Percentiles rank a stretch among this genome's conserved stretches.
phyloP scores from a whole-genome alignment of 2,329 filamentous ascomycete species.

The Pseudodiploospora longispora region DNA sequence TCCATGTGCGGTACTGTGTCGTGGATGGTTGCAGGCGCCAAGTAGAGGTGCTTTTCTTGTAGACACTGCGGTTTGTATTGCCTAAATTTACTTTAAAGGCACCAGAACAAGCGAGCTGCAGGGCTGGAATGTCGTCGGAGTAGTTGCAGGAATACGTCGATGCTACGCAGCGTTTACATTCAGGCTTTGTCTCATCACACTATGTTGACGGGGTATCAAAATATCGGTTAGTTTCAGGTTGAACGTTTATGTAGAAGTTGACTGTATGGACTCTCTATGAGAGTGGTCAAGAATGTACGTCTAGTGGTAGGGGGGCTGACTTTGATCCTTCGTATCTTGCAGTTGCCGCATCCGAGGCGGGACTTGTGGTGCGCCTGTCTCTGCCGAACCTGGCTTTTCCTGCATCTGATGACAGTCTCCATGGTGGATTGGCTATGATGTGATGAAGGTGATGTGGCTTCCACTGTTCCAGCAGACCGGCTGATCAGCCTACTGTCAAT shows the following conservation, averaged over 20 bases:
- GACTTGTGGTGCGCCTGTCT: conserved; percentile 38
- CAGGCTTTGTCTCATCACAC: conserved; percentile 44
- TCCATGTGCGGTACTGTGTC: conserved; percentile 6
- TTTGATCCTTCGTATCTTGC: conserved; percentile 44
- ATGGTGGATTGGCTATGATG: too few species aligned
- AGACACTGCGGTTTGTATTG: not conserved
- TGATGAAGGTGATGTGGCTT: too few species aligned
- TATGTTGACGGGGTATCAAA: conserved; percentile 12
- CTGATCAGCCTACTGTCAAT: too few species aligned
- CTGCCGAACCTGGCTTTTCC: conserved; percentile 3
- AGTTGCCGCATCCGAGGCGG: conserved; percentile 44
- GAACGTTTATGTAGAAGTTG: not conserved
- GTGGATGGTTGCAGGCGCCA: conserved; percentile 6
- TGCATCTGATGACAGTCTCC: too few species aligned
- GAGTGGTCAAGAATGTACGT: conserved; percentile 1
- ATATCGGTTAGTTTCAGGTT: too few species aligned
- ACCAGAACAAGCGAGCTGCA: conserved; percentile 15
- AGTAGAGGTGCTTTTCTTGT: not conserved
- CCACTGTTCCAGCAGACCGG: too few species aligned
- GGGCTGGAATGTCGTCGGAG: conserved; percentile 15
- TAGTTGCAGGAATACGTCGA: conserved; percentile 41
- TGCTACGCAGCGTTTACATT: conserved; percentile 36
- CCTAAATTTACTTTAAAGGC: conserved; percentile 11
- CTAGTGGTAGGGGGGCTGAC: conserved; percentile 18
- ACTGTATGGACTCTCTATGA: not conserved